Evolutionary conservation across 1,139 yeast species (phyloP).

Genomic region (Oligophagozyma castellii): DNA sequence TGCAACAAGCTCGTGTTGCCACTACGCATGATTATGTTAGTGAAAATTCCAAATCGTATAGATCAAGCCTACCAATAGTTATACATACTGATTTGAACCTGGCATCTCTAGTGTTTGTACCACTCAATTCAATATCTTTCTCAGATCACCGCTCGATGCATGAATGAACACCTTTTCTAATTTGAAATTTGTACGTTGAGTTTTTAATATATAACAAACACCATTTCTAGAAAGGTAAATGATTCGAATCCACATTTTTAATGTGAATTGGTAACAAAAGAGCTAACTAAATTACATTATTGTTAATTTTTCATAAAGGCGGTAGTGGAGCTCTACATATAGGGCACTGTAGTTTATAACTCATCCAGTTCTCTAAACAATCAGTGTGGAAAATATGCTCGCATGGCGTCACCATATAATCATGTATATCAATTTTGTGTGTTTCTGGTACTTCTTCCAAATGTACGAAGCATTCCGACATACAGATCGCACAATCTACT

Average conservation of each 20-base stretch:
- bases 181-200: not conserved
- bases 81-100: too few species aligned
- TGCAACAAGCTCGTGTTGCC: too few species aligned
- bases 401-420: slow-evolving; percentile 88
- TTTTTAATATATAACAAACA: not conserved
- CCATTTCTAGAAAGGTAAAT: not conserved
- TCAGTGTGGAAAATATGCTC: slow-evolving; percentile 77
- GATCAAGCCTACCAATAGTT: too few species aligned
- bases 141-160: too few species aligned
- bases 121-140: too few species aligned
- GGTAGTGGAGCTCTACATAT: slow-evolving; percentile 81
- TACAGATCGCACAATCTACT: slow-evolving; percentile 78
- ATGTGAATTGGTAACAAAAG: not conserved
- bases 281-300: not conserved
- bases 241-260: not conserved
- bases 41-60: too few species aligned
- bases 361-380: slow-evolving; percentile 90
- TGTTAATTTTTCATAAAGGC: slow-evolving; percentile 33
- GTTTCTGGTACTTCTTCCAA: slow-evolving; percentile 21
- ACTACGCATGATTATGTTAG: too few species aligned
- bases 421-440: slow-evolving; percentile 19
- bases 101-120: too few species aligned
- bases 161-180: too few species aligned
- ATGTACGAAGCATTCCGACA: slow-evolving; percentile 46
- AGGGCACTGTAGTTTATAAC: slow-evolving; percentile 83